These are phyloP conservation scores for Hygrophila difformis DNA, from an alignment of 257 asterid genomes.

Conservation along the genomic window DNA sequence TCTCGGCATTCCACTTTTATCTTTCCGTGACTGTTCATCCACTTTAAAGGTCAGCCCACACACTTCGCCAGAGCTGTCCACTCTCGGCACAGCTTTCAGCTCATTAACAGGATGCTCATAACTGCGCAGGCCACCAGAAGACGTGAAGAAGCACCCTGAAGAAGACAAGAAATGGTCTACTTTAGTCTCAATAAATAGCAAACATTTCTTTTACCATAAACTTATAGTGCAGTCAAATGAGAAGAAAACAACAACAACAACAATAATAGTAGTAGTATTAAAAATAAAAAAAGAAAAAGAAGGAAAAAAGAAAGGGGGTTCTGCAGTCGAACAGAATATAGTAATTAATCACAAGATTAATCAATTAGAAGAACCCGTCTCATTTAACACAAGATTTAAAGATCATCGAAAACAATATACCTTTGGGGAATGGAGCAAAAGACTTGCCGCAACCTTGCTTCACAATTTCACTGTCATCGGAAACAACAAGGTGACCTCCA, in stretches of 20 bases:
- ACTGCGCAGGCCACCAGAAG: conserved; percentile 89
- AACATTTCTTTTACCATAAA: too few species aligned
- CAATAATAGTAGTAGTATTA: too few species aligned
- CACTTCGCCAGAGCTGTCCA: conserved; percentile 88
- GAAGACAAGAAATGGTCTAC: too few species aligned
- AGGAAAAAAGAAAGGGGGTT: too few species aligned
- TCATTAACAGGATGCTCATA: conserved; percentile 80
- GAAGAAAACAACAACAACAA: too few species aligned
- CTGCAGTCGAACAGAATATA: too few species aligned
- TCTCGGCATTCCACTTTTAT: conserved; percentile 58
- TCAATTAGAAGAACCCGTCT: too few species aligned
- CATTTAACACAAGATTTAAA: too few species aligned
- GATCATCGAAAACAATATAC: conserved; percentile 19
- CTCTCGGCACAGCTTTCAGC: conserved; percentile 85
- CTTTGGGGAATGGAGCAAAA: conserved; percentile 89
- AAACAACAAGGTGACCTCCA: conserved; percentile 77
- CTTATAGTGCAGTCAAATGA: not conserved
- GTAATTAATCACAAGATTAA: too few species aligned
- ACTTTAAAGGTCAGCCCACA: conserved; percentile 82
- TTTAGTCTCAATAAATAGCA: too few species aligned
- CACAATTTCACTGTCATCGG: conserved; percentile 61
- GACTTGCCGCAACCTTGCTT: conserved; percentile 91
- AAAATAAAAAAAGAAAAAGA: too few species aligned
- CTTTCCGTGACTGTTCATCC: conserved; percentile 60
- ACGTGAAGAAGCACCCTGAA: conserved; percentile 84